Evolutionary conservation across 2,329 filamentous ascomycete genomes (phyloP), one percentile per base, ranked within the genome.

Genomic region (Aureobasidium musti): DNA sequence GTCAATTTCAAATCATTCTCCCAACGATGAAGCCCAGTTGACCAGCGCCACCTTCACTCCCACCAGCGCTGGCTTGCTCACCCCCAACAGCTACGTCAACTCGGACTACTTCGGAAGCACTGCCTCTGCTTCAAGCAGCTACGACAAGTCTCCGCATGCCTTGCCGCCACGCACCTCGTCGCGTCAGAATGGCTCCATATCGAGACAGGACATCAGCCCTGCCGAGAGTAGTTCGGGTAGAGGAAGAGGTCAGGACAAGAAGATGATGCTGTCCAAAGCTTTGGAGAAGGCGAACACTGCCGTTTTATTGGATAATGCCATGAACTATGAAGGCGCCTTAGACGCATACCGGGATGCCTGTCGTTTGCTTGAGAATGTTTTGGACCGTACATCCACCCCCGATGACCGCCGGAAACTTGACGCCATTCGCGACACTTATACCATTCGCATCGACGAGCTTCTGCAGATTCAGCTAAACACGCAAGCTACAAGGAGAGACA

Each of bases 241-340:
- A 39, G 39, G 77, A 54, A 43, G 78, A 60, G 17, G 82, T 83
- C 67, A 81, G 71, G 82, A 83, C 71, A 83, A 98, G 76, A 98
- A 97, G 81, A 91, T 89, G 13, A 98, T 98, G 93, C 84, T 99
- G 41, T 97, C 94, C n/a, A 91, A 91, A 72, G 95, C 95, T 0
- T 81, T 99, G 65, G 90, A 96, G 75, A 97, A 97, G 79, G 95
- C 95, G 59, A 97, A 99, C 74, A 94, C 91, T 14, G 95, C 95
- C 26, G 95, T 99, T 30, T 86, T 97, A 71, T 85, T 99, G 47
- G 95, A 99, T 79, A 98, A 97, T 84, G 92, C 92, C 17, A 91
- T 95, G 73, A 97, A 98, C 74, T 94, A 95, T 69, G 91, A 94
- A 76, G 92, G 91, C 47, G 95, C 95, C 21, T 89, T 96, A 75